Evolutionary conservation across 169 alveolate genomes (phyloP), one percentile per base, ranked within the genome.

Genomic region (Babesia divergens): DNA sequence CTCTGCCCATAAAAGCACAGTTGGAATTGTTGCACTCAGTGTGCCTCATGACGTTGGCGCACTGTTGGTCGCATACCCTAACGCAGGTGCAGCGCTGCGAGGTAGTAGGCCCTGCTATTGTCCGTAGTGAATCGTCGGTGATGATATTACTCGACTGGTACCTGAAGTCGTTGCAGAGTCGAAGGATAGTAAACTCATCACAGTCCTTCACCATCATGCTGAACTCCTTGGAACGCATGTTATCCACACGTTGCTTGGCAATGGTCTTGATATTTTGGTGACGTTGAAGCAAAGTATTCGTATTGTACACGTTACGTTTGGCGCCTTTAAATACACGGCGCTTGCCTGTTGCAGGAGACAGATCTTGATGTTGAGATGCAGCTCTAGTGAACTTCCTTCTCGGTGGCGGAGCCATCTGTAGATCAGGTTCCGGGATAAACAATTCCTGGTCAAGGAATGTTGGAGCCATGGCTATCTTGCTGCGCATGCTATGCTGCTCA

Each of bases 11-110:
- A 26, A 80, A 20, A 1, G 18, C 31, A 47, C 88, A 80, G 62
- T 64, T 80, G 16, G n/a, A 18, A 40, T 14, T 38, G 29, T 40
- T 68, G 47, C 88, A 80, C 46, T 80, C 88, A n/a, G 60, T 53
- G 55, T 62, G 32, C 16, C 62, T 46, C 29, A 38, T 13, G 0
- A 26, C 53, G 38, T 80, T 80, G 9, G 32, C 9, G 54, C 88
- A 80, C 5, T 32, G 65, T 7, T 38, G 5, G 8, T 38, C 49
- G 44, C 88, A 80, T 3, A 37, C 28, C 29, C 18, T 22, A 0
- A 20, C 31, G 47, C 88, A 80, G 26, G 14, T 22, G 46, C 88
- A 80, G 22, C 69, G 56, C 34, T 47, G 32, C 34, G 28, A 8
- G 16, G 81, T 32, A n/a, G 37, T 72, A 3, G 75, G 79, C 14